phyloP scores from a whole-genome alignment of 2,329 filamentous ascomycete species.

The Fusarium sp. region DNA sequence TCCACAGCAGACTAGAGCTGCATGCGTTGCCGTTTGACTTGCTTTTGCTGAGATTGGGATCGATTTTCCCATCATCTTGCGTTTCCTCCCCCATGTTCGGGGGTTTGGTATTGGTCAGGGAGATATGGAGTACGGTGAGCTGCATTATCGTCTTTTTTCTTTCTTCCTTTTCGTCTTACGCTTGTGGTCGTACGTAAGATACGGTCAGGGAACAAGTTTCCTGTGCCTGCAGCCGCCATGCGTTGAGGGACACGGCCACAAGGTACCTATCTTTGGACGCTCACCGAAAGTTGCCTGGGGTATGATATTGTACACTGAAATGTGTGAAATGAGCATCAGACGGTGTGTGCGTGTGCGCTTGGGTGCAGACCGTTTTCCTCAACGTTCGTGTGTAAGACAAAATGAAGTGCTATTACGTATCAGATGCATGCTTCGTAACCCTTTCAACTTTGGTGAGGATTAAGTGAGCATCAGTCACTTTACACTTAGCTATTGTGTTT shows the following conservation, averaged over 20 bases:
- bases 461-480: conserved; percentile 33
- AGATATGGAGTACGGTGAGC: conserved; percentile 14
- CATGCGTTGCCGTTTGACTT: conserved; percentile 36
- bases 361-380: conserved; percentile 25
- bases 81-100: conserved; percentile 23
- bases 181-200: conserved; percentile 26
- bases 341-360: conserved; percentile 25
- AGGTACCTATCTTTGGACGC: not conserved
- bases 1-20: conserved; percentile 16
- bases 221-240: conserved; percentile 25
- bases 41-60: conserved; percentile 42
- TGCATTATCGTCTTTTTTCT: conserved; percentile 27
- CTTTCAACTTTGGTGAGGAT: conserved; percentile 1
- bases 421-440: conserved; percentile 16
- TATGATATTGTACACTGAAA: conserved; percentile 4
- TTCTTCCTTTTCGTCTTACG: not conserved
- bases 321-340: conserved; percentile 24
- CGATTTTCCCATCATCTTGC: conserved; percentile 35
- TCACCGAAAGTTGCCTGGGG: conserved; percentile 27
- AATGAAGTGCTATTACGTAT: conserved; percentile 30
- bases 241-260: not conserved
- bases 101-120: not conserved
- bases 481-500: conserved; percentile 4
- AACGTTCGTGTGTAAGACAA: conserved; percentile 19
- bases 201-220: conserved; percentile 28